phyloP scores from a whole-genome alignment of 192 early-diverging fungal species.

The Entophlyctis luteolus region DNA sequence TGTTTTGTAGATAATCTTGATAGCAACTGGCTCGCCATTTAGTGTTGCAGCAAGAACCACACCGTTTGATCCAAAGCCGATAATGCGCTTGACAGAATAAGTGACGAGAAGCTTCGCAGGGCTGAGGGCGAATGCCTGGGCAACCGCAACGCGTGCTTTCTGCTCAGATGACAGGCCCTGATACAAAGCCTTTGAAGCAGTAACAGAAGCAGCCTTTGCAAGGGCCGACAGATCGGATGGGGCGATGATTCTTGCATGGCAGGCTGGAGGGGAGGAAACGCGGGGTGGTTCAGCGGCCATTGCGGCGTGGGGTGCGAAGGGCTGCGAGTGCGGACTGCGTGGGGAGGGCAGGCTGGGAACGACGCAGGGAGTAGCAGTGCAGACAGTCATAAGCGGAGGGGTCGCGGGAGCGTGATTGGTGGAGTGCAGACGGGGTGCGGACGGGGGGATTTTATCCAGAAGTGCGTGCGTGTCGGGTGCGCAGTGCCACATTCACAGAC shows the following conservation, averaged over 20 bases:
- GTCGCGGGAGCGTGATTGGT: no score
- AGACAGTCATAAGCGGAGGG: no score
- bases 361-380: no score
- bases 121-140: background rate
- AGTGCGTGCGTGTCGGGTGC: no score
- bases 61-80: constrained; percentile 23
- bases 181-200: background rate
- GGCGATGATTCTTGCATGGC: background rate
- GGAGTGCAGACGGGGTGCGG: no score
- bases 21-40: background rate
- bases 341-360: no score
- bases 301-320: background rate
- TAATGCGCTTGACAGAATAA: constrained; percentile 1
- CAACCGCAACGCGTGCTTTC: constrained; percentile 1
- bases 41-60: constrained; percentile 12
- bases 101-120: background rate
- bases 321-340: background rate
- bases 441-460: no score
- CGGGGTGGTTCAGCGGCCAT: background rate
- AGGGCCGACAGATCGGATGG: background rate
- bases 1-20: constrained; percentile 24
- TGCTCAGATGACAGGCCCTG: background rate
- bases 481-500: no score
- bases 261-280: background rate
- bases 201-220: background rate